Percentiles rank a stretch among this genome's conserved stretches.
Conservation (phyloP, 2,329 filamentous ascomycete genomes). For the Xylaria sp. region DNA sequence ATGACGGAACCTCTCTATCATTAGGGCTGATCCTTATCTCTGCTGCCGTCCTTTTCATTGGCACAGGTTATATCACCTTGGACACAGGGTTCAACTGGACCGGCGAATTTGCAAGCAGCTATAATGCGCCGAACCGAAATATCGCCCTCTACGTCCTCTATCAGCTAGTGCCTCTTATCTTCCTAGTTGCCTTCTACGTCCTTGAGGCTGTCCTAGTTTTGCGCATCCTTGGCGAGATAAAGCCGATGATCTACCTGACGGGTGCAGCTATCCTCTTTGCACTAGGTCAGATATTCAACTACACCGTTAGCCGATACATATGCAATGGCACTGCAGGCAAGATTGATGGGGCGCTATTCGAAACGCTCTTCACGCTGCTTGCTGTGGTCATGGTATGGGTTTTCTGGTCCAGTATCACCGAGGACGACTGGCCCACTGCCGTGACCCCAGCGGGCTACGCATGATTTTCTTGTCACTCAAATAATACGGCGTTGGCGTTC, state of each 20-base stretch:
- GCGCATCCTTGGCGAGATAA: constrained; percentile 84
- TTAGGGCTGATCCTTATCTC: constrained; percentile 79
- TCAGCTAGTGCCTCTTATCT: constrained; percentile 87
- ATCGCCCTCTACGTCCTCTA: constrained; percentile 95
- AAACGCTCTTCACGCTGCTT: constrained; percentile 90
- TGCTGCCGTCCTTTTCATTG: constrained; percentile 78
- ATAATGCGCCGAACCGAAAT: constrained; percentile 71
- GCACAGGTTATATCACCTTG: constrained; percentile 94
- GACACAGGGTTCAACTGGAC: constrained; percentile 93
- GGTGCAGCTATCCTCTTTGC: constrained; percentile 84
- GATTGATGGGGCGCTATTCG: constrained; percentile 93
- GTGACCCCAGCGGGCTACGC: constrained; percentile 55
- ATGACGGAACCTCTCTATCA: constrained; percentile 90
- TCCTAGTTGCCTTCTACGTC: constrained; percentile 87
- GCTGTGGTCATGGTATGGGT: constrained; percentile 87
- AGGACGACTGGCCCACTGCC: constrained; percentile 90
- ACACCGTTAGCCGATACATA: constrained; percentile 89
- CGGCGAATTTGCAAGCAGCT: constrained; percentile 75
- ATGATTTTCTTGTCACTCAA: constrained; percentile 42
- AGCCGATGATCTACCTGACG: constrained; percentile 90
- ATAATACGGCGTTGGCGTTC: constrained; percentile 50
- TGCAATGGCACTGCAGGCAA: constrained; percentile 84
- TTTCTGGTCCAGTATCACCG: constrained; percentile 99
- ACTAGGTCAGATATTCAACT: constrained; percentile 95
- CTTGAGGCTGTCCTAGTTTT: constrained; percentile 87